Conservation (phyloP, 2,329 filamentous ascomycete genomes). For the Cryoendolithus antarcticus region DNA sequence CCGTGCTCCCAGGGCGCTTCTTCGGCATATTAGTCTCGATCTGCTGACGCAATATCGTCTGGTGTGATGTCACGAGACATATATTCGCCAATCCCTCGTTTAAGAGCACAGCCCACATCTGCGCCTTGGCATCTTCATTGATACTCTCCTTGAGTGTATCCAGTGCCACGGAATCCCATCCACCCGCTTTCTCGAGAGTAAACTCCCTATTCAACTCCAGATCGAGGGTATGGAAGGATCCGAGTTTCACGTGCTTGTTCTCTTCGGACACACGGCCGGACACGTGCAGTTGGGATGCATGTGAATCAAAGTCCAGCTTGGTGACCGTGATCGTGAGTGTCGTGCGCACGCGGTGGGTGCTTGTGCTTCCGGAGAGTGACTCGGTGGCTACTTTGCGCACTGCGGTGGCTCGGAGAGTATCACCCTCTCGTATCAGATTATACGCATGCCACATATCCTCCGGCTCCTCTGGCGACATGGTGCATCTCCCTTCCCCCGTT, state of each 20-base stretch:
- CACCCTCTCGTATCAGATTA: constrained; percentile 56
- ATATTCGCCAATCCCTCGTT: constrained; percentile 78
- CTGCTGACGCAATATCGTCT: constrained; percentile 60
- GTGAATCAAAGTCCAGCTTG: constrained; percentile 56
- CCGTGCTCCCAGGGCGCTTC: constrained; percentile 50
- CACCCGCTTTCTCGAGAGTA: constrained; percentile 67
- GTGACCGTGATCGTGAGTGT: constrained; percentile 54
- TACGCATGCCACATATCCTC: constrained; percentile 74
- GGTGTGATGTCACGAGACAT: constrained; percentile 68
- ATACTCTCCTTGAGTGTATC: constrained; percentile 68
- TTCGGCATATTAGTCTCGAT: constrained; percentile 56
- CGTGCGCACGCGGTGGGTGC: constrained; percentile 51
- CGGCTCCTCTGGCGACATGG: constrained; percentile 57
- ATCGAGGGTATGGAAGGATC: constrained; percentile 61
- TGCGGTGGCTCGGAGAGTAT: constrained; percentile 53
- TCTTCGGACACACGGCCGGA: constrained; percentile 53
- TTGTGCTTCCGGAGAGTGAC: constrained; percentile 47
- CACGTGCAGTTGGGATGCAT: constrained; percentile 56
- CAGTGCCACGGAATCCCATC: constrained; percentile 84
- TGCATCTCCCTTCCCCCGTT: constrained; percentile 53
- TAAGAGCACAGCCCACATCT: constrained; percentile 85
- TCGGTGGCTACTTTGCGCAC: constrained; percentile 54
- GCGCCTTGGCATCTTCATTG: constrained; percentile 64
- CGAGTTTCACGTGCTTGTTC: constrained; percentile 55
- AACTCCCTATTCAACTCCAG: constrained; percentile 82